These are phyloP conservation scores for Cystobasidiaceae sp. DNA, from an alignment of 1,284 basidiomycete genomes.

Conservation along the genomic window DNA sequence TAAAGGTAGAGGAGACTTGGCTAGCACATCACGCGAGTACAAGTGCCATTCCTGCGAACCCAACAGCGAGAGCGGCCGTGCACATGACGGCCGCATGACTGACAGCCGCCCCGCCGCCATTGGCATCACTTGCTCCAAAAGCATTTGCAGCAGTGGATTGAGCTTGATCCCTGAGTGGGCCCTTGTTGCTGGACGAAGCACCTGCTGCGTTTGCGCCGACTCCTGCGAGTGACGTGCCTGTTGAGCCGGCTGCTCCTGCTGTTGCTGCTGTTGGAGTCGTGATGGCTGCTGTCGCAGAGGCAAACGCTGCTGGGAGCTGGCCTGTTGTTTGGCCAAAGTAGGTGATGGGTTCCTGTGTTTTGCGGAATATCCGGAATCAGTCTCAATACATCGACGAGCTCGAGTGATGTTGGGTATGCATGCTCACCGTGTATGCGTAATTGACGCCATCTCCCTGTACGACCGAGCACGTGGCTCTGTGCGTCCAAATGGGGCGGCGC, in stretches of 20 bases:
- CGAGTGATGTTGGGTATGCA: no score
- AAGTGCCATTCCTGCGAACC: background rate
- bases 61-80: background rate
- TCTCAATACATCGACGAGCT: background rate
- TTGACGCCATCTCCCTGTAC: constrained; percentile 7
- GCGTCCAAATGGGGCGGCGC: background rate
- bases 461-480: constrained; percentile 20
- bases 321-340: constrained; percentile 8
- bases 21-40: no score
- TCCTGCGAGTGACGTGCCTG: background rate
- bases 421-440: background rate
- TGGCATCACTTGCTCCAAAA: background rate
- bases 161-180: no score
- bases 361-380: background rate
- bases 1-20: no score
- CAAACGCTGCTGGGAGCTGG: constrained; percentile 2
- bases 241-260: background rate
- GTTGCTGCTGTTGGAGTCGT: background rate
- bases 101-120: background rate
- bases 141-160: background rate
- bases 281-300: background rate
- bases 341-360: constrained; percentile 7
- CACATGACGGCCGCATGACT: background rate
- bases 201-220: background rate
- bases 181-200: background rate